Conservation (phyloP, 495 filamentous ascomycete genomes). For the Hypoxylon intermedium region DNA sequence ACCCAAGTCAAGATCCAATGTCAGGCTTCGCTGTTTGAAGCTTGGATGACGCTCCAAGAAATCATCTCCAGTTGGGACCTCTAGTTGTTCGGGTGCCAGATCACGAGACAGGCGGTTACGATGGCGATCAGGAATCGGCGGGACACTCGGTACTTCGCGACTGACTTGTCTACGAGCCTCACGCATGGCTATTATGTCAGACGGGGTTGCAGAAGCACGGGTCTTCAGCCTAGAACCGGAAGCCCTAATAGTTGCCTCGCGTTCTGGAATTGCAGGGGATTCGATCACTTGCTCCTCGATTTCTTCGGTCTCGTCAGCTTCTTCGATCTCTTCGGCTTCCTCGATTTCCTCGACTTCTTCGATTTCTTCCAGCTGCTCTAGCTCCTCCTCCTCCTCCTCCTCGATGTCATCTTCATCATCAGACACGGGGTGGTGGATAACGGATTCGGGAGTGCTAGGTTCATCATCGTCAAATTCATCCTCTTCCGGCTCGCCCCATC, state of each 20-base stretch:
- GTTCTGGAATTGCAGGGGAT: conserved; percentile 75
- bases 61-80: conserved; percentile 40
- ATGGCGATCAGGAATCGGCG: conserved; percentile 67
- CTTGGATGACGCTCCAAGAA: conserved; percentile 60
- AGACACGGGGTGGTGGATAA: conserved; percentile 78
- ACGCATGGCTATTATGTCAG: conserved; percentile 86
- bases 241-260: conserved; percentile 83
- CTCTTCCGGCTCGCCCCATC: conserved; percentile 59
- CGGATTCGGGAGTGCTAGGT: conserved; percentile 88
- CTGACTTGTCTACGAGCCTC: conserved; percentile 86
- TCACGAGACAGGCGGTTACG: conserved; percentile 59
- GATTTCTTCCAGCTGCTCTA: conserved; percentile 43
- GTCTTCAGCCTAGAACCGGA: conserved; percentile 89
- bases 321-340: conserved; percentile 42
- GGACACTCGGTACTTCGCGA: conserved; percentile 66
- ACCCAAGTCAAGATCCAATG: conserved; percentile 81
- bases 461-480: conserved; percentile 66
- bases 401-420: conserved; percentile 50
- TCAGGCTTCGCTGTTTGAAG: conserved; percentile 64
- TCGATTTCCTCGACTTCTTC: conserved; percentile 45
- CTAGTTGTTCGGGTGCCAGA: conserved; percentile 44
- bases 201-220: conserved; percentile 82
- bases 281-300: conserved; percentile 50
- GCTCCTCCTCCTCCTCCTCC: conserved; percentile 45
- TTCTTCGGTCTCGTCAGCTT: conserved; percentile 36